Evolutionary conservation across 495 filamentous ascomycete genomes (phyloP), one percentile per base, ranked within the genome.

Genomic region (Aspergillus asperescens): DNA sequence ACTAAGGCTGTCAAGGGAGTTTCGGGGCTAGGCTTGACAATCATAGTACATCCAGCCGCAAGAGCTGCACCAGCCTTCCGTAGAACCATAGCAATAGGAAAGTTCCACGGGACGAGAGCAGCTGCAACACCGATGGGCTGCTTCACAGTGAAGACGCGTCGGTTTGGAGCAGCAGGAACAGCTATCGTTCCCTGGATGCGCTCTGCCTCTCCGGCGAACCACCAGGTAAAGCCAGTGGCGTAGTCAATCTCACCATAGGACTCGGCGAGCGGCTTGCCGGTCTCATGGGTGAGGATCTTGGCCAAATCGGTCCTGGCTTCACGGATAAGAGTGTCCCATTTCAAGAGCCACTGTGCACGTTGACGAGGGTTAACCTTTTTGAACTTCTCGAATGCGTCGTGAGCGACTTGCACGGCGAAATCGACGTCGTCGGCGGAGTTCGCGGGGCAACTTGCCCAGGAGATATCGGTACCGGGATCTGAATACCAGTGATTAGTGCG

Each of bases 121-220:
- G 76, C 83, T 1, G 79, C 74, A 6, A 85, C 81, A 16, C 83
- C 83, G 56, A 85, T 76, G 0, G 81, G 80, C 66, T 88, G 85
- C 69, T 87, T 87, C 52, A 88, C 72, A 0, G 82, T 87, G 48
- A 89, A 79, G 28, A 85, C 67, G 4, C 86, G 73, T n/a, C 85
- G 72, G 22, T 80, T 78, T 0, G 83, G 79, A 0, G 76, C 67
- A 0, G 81, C 63, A 7, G 84, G 73, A 4, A 72, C 68, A 19
- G 77, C 75, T 0, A 85, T 72, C 0, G 75, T 76, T 22, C 86
- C 85, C 5, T 81, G 78, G 10, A 88, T 75, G 16, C 86, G 73
- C 71, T 89, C 86, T 2, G 85, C 84, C 60, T 89, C 85, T 6
- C 80, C 82, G 0, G 78, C 67, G 60, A 85, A 85, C 81, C 81